Evolutionary conservation across 495 filamentous ascomycete genomes (phyloP).

Genomic region (Podospora bellae-mahoneyi): DNA sequence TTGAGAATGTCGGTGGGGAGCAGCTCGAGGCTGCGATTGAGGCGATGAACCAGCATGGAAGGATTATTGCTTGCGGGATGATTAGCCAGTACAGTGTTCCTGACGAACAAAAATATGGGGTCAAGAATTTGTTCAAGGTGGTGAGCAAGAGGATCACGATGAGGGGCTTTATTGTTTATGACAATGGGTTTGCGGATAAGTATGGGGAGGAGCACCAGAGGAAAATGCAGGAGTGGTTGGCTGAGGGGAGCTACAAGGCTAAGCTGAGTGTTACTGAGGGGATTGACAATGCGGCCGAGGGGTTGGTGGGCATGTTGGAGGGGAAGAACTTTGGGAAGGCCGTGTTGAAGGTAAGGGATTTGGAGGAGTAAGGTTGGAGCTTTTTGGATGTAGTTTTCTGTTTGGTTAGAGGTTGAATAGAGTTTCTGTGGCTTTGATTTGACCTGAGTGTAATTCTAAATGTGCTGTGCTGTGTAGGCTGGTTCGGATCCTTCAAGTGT

Average conservation of each 20-base stretch:
- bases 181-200: slow-evolving; percentile 61
- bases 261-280: slow-evolving; percentile 68
- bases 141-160: slow-evolving; percentile 48
- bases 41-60: slow-evolving; percentile 64
- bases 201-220: slow-evolving; percentile 75
- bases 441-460: too few relatives aligned
- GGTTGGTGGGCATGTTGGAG: slow-evolving; percentile 78
- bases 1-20: slow-evolving; percentile 91
- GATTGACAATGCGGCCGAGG: slow-evolving; percentile 78
- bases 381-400: neutral
- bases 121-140: slow-evolving; percentile 60
- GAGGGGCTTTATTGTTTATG: slow-evolving; percentile 74
- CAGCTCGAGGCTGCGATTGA: slow-evolving; percentile 74
- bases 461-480: too few relatives aligned
- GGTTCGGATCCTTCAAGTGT: too few relatives aligned
- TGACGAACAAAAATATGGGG: slow-evolving; percentile 57
- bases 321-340: slow-evolving; percentile 95
- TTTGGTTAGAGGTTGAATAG: neutral
- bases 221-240: slow-evolving; percentile 79
- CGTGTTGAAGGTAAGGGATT: slow-evolving; percentile 63
- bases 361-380: slow-evolving; percentile 7
- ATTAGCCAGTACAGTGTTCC: slow-evolving; percentile 66
- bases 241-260: slow-evolving; percentile 74
- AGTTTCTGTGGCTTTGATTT: too few relatives aligned
- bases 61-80: slow-evolving; percentile 61